Conservation (phyloP, 768 basidiomycete species). For the Terana coerulea region DNA sequence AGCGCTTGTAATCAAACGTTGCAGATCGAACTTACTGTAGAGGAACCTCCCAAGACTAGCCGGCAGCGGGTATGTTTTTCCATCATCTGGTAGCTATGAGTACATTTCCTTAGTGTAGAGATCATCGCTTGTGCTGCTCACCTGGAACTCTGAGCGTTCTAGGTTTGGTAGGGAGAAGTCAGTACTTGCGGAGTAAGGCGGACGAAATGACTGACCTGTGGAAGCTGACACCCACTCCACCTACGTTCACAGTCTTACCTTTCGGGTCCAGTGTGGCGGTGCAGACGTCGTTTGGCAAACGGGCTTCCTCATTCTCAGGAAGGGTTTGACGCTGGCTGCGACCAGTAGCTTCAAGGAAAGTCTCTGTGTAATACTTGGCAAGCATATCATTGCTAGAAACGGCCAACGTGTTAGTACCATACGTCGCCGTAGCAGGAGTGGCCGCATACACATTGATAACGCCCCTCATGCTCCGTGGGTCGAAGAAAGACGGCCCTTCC, state of each 20-base stretch:
- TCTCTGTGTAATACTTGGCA: neutral
- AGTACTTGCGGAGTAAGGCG: neutral
- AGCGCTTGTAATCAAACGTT: neutral
- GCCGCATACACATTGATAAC: slow-evolving; percentile 2
- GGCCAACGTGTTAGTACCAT: neutral
- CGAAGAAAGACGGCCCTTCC: neutral
- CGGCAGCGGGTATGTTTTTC: slow-evolving; percentile 19
- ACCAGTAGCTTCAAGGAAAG: neutral
- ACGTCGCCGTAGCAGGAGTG: too few species aligned
- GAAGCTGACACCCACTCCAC: slow-evolving; percentile 3
- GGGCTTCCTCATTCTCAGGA: neutral
- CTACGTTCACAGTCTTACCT: neutral
- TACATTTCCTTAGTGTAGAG: neutral
- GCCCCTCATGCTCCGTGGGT: neutral
- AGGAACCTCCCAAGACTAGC: slow-evolving; percentile 22
- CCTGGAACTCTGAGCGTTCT: neutral
- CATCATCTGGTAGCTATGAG: slow-evolving; percentile 2
- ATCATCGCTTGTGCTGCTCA: neutral
- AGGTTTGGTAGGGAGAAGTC: too few species aligned
- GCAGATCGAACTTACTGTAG: slow-evolving; percentile 17
- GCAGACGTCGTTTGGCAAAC: neutral
- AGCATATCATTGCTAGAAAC: slow-evolving; percentile 5
- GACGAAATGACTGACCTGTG: neutral
- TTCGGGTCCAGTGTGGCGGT: neutral
- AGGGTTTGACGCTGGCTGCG: neutral